phyloP scores from a whole-genome alignment of 148 eudicot genomes.

The Persicaria tinctoria region DNA sequence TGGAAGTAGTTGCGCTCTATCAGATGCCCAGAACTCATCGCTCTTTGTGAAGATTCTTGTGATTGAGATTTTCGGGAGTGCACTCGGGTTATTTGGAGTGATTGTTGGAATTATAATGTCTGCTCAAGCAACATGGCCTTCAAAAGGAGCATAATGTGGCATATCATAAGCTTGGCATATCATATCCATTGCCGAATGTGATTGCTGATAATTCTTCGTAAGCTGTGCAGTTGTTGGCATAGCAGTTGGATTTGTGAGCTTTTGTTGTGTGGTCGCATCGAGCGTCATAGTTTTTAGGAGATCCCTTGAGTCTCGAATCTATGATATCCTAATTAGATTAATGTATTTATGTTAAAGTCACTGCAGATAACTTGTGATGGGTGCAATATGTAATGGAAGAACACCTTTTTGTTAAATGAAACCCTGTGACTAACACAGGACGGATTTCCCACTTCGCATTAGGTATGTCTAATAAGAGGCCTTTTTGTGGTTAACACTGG shows the following conservation, averaged over 20 bases:
- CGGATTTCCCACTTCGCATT: too few species aligned
- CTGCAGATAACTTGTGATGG: neutral
- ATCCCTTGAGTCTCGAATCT: neutral
- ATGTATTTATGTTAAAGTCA: neutral
- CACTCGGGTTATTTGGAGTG: conserved; percentile 94
- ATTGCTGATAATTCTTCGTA: neutral
- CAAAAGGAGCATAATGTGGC: neutral
- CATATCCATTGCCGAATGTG: neutral
- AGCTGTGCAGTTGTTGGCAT: neutral
- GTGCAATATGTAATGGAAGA: neutral
- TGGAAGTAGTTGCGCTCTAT: conserved; percentile 98
- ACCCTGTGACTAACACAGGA: too few species aligned
- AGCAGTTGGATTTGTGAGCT: neutral
- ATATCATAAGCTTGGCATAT: neutral
- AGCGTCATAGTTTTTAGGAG: neutral
- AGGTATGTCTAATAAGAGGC: too few species aligned
- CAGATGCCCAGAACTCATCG: conserved; percentile 96
- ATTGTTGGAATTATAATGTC: conserved; percentile 99
- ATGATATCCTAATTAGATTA: neutral
- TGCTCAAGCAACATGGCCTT: conserved; percentile 97
- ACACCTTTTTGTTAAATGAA: neutral
- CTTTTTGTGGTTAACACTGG: too few species aligned
- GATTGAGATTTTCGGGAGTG: conserved; percentile 95
- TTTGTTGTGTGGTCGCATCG: conserved; percentile 4
- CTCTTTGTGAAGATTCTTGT: conserved; percentile 94